phyloP scores from a whole-genome alignment of 345 rosid species.

The Euclidium syriacum region DNA sequence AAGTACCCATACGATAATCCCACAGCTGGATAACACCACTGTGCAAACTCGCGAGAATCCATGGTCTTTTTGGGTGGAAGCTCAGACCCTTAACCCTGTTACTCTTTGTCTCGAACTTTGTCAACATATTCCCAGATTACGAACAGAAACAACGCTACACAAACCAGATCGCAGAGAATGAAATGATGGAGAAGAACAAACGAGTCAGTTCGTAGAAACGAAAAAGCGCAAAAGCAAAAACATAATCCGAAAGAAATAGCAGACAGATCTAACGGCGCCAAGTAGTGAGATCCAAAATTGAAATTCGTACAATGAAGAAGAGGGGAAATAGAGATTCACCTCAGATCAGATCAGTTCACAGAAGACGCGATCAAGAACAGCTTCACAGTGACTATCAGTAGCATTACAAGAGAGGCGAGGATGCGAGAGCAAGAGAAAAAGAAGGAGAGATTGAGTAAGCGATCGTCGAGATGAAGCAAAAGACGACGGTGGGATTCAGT shows the following conservation, averaged over 20 bases:
- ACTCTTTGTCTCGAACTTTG: slow-evolving; percentile 98
- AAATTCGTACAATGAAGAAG: not conserved
- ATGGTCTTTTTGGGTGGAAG: slow-evolving; percentile 92
- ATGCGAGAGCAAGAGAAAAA: not conserved
- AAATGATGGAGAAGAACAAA: not conserved
- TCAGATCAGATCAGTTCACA: slow-evolving; percentile 46
- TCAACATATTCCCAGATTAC: slow-evolving; percentile 58
- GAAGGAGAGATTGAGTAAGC: not conserved
- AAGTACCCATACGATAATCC: slow-evolving; percentile 98
- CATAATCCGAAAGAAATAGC: no score
- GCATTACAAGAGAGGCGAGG: slow-evolving; percentile 16
- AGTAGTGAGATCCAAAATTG: not conserved
- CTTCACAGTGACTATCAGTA: slow-evolving; percentile 10
- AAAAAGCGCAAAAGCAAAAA: not conserved
- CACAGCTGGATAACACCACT: slow-evolving; percentile 99
- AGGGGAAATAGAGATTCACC: slow-evolving; percentile 34
- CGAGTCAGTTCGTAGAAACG: not conserved
- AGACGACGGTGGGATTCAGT: slow-evolving; percentile 22
- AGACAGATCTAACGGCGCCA: slow-evolving; percentile 3
- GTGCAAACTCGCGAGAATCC: slow-evolving; percentile 98
- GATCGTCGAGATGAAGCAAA: slow-evolving; percentile 8
- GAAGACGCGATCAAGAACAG: slow-evolving; percentile 18
- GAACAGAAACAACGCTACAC: slow-evolving; percentile 15
- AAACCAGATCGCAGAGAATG: slow-evolving; percentile 27
- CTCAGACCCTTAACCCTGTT: slow-evolving; percentile 95